Base-by-base conservation (phyloP, 768 basidiomycete genomes). In the Hygrocybe coccinea region DNA sequence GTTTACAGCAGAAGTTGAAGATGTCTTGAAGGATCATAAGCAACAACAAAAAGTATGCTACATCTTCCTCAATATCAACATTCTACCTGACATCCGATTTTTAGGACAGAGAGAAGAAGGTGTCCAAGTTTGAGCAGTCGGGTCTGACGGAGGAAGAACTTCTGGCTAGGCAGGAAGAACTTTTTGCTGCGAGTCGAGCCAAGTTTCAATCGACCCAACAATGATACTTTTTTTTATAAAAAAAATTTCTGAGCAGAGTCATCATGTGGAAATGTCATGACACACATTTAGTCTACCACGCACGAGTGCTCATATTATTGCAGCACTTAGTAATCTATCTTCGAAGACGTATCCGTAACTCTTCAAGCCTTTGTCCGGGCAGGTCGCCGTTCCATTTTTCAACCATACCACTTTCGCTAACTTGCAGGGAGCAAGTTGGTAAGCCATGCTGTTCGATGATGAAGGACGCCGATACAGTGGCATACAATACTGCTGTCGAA, bases 11-110 rank as follows among this genome's bases (percentile, higher is more conserved):
- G 94, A 97, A 65, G 91, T 97, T 0, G 86, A 95, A 66, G 91
- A 90, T 64, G 92, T 95, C 6, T 75, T 97, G 60, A 91, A 94
- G 69, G 95, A 97, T 62, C 94, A 97, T 73, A 98, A 97, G 65
- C 91, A 95, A 65, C 88, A 92, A 60, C 87, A 88, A 70, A 97
- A 95, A 81, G 95, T 90, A 55, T 41, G 79, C 64, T 24, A 21
- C 48, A 9, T 22, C 43, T 29, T 15, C 17, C 54, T 35, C 44
- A 37, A 54, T 35, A n/a, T 29, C 47, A 24, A 48, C 52, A 35
- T 33, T 29, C 51, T 46, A 54, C 55, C 56, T 22, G 41, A 45
- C 54, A 56, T 57, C 33, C 12, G 52, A 55, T 52, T 64, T 53
- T 52, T 65, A 94, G 85, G 92, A 95, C 64, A 84, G 89, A 58